Conservation (phyloP, 257 asterid species). For the Solanum raphanifolium region DNA sequence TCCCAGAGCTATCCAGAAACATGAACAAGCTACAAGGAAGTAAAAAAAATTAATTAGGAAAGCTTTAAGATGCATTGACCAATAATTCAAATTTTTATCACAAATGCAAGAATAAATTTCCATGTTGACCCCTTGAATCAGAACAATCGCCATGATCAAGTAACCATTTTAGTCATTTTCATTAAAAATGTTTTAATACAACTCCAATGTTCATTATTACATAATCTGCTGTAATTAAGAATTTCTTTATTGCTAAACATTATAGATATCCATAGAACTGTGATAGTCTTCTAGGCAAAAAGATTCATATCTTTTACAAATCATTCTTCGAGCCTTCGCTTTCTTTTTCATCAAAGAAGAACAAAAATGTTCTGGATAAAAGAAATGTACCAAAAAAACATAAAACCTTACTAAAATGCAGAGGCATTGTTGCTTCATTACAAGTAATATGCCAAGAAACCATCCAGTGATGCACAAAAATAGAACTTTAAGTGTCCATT, state of each 20-base stretch:
- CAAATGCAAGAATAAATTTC: too few species aligned
- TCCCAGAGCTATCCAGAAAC: too few species aligned
- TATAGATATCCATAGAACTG: background rate
- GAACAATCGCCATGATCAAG: background rate
- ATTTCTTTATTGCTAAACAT: background rate
- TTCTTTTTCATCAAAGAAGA: background rate
- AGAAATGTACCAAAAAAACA: too few species aligned
- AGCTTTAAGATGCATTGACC: too few species aligned
- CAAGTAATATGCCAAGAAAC: background rate
- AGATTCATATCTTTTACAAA: background rate
- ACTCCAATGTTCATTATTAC: background rate
- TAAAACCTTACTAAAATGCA: background rate
- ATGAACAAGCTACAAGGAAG: too few species aligned
- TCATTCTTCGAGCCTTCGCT: background rate
- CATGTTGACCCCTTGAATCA: background rate
- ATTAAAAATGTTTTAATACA: background rate
- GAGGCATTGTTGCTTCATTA: background rate
- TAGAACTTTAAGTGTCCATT: too few species aligned
- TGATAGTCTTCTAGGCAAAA: background rate
- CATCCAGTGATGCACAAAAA: background rate
- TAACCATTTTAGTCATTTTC: background rate
- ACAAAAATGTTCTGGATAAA: too few species aligned
- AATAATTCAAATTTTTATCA: too few species aligned
- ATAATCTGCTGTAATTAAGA: background rate
- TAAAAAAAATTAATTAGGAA: too few species aligned